Evolutionary conservation across 371 early-diverging fungal species (phyloP).

Genomic region (Apophysomyces ossiformis): DNA sequence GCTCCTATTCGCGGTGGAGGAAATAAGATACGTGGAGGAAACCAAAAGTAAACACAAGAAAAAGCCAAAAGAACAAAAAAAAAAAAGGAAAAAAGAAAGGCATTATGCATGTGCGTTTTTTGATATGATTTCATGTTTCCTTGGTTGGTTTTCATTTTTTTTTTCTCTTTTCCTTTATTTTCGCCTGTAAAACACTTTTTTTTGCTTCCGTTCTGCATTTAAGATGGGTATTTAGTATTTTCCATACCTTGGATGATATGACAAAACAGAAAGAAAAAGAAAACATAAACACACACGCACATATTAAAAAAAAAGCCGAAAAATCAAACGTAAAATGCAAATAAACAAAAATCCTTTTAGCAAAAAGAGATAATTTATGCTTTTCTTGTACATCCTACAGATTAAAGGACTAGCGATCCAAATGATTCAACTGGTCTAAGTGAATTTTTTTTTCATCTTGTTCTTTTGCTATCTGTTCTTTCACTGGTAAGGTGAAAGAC

Average conservation of each 20-base stretch:
- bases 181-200: slow-evolving; percentile 11
- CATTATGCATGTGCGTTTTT: background rate
- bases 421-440: background rate
- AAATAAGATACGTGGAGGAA: slow-evolving; percentile 9
- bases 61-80: too few relatives aligned
- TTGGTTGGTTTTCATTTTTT: slow-evolving; percentile 1
- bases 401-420: background rate
- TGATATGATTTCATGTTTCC: slow-evolving; percentile 1
- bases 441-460: slow-evolving; percentile 1
- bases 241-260: background rate
- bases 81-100: background rate
- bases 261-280: background rate
- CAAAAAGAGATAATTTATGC: background rate
- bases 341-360: background rate
- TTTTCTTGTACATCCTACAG: background rate
- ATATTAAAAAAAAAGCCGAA: background rate
- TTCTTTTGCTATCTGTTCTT: background rate
- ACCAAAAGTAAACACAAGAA: slow-evolving; percentile 6
- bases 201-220: background rate
- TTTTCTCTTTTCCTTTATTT: slow-evolving; percentile 8
- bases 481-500: slow-evolving; percentile 12
- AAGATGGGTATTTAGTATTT: background rate
- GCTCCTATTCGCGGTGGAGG: background rate
- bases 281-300: background rate
- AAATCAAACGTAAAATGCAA: background rate